A percentile compares a stretch with the other conserved stretches of the same genome.
Evolutionary conservation across 495 filamentous ascomycete species (phyloP).

Genomic region (Penicillium salamii): DNA sequence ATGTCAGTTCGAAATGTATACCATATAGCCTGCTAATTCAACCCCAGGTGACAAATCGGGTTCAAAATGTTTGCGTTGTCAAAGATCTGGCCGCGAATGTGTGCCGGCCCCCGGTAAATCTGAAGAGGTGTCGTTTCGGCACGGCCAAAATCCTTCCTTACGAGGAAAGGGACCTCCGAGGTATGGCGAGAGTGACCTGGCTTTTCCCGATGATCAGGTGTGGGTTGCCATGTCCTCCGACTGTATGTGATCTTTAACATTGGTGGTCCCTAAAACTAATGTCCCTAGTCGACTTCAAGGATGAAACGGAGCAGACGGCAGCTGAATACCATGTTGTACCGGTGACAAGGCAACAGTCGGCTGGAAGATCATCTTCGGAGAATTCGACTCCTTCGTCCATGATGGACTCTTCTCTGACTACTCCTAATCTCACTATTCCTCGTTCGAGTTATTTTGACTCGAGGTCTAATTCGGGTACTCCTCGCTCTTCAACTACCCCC

Average conservation of each 20-base stretch:
- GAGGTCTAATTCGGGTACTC: conserved; percentile 17
- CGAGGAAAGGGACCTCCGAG: conserved; percentile 38
- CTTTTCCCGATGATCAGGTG: conserved; percentile 39
- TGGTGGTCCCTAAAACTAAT: neutral
- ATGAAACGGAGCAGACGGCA: conserved; percentile 42
- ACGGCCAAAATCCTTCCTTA: conserved; percentile 44
- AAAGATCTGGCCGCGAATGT: conserved; percentile 42
- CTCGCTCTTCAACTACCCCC: conserved; percentile 16
- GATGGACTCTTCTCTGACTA: conserved; percentile 20
- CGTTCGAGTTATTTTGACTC: conserved; percentile 12
- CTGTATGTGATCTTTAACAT: conserved; percentile 18
- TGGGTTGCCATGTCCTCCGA: conserved; percentile 35
- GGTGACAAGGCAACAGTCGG: conserved; percentile 14
- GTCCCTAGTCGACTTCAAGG: conserved; percentile 37
- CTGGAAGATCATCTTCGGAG: conserved; percentile 25
- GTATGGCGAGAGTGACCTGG: conserved; percentile 42
- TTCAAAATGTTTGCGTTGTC: conserved; percentile 40
- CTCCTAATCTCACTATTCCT: conserved; percentile 11
- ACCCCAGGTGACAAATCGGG: conserved; percentile 41
- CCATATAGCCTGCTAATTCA: neutral
- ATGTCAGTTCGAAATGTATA: neutral
- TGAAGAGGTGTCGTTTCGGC: conserved; percentile 43
- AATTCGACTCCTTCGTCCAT: conserved; percentile 27
- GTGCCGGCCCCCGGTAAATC: conserved; percentile 38
- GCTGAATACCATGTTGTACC: conserved; percentile 39